Evolutionary conservation across 2,329 filamentous ascomycete species (phyloP), one percentile per base, ranked within the genome.

Genomic region (Leptographium procerum): DNA sequence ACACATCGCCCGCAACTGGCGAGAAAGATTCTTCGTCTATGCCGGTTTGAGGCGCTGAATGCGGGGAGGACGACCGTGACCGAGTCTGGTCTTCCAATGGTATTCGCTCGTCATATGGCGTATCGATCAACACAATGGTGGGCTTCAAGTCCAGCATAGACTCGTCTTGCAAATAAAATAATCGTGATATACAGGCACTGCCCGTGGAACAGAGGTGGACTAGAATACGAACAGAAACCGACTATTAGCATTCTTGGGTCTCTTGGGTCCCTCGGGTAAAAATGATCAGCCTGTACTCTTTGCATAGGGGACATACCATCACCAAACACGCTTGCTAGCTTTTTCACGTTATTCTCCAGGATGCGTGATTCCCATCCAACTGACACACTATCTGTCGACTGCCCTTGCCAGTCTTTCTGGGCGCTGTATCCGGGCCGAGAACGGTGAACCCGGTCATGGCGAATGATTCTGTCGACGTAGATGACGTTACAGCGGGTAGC

Each of bases 71-170:
- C 6, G 77, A 74, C 33, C 67, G 66, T 14, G 67, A 64, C 26
- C 60, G 62, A 9, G 53, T 1, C 26, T 36, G 47, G 8, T 45
- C 55, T 16, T 56, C 33, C 24, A 71, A 8, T 26, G 62, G 67
- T 57, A 76, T 65, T 52, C 68, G 70, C 60, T 81, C 78, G 63
- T 81, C 73, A 64, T 75, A 74, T 19, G 81, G 79, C 4, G 75
- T 80, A 62, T 83, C 80, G 65, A 84, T 74, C 34, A 84, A 69
- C 58, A 84, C 75, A 60, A 84, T 71, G 3, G 80, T 82, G 11
- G 81, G 81, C 61, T 74, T 80, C 53, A 81, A 69, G 61, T 80
- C 77, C 60, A 77, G 68, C 69, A 77, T 72, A 26, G 77, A 76
- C 14, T 70, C 71, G 62, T 83, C 78, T 61, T 82, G 77, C 29